Percentiles rank a stretch among this genome's conserved stretches.
These are phyloP conservation scores for Beta corolliflora DNA, from an alignment of 179 eudicot species.

Conservation along the genomic window DNA sequence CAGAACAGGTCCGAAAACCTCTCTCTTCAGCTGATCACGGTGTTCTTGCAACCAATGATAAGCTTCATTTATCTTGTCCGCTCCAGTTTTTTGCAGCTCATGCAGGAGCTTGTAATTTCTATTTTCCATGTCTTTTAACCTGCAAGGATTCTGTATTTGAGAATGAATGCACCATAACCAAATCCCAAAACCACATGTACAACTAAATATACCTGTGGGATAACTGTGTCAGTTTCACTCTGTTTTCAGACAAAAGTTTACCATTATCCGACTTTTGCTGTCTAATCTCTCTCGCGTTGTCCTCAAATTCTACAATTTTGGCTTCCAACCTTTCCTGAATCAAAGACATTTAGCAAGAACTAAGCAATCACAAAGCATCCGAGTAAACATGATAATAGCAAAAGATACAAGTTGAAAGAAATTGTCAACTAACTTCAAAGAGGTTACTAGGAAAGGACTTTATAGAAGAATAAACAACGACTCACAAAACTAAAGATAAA, in stretches of 20 bases:
- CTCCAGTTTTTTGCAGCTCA: conserved; percentile 59
- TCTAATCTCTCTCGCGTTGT: conserved; percentile 45
- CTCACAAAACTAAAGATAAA: neutral
- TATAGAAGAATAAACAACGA: neutral
- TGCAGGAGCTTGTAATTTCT: conserved; percentile 62
- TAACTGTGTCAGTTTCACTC: conserved; percentile 35
- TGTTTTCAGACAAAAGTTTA: conserved; percentile 38
- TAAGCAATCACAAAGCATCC: neutral
- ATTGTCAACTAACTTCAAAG: neutral
- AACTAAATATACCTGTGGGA: conserved; percentile 46
- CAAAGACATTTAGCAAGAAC: conserved; percentile 2
- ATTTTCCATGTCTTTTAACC: conserved; percentile 80
- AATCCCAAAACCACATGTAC: conserved; percentile 8
- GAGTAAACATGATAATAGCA: neutral
- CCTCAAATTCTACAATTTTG: conserved; percentile 65
- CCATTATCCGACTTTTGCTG: conserved; percentile 55
- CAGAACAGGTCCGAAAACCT: conserved; percentile 93
- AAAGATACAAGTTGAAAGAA: neutral
- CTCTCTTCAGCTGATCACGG: conserved; percentile 62
- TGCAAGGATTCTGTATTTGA: conserved; percentile 37
- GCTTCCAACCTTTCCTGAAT: conserved; percentile 55
- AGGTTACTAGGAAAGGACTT: neutral
- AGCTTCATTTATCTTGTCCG: conserved; percentile 74
- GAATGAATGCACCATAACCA: conserved; percentile 19
- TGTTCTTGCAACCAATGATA: conserved; percentile 78